Evolutionary conservation across 768 basidiomycete genomes (phyloP), one percentile per base, ranked within the genome.

Genomic region (Nevesoporus exiguus): DNA sequence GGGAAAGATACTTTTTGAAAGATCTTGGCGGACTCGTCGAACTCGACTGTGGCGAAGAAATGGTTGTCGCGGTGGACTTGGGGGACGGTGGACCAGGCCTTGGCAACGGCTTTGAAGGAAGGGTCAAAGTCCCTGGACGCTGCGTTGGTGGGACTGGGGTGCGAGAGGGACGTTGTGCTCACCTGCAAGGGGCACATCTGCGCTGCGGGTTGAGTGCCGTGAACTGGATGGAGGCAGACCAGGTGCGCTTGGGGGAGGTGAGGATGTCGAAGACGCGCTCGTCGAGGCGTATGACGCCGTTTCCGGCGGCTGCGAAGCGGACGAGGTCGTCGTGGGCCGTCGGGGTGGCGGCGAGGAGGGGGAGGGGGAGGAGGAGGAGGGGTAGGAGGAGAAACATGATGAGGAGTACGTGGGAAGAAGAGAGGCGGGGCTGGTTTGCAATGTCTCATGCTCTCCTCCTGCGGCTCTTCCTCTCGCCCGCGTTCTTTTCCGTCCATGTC

Each of bases 101-200:
- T 84, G 33, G 90, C 88, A 13, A 96, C 86, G 3, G 83, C 74
- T n/a, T 78, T 78, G 80, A 85, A 97, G 6, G 85, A 77, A 7
- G 95, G 93, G 47, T 89, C 82, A 65, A 98, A 96, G 61, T 90
- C 82, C 68, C 93, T 96, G 68, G 46, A 22, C 11, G 14, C n/a
- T 15, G 34, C 1, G 13, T 55, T n/a, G 49, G 5, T 33, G 21
- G 30, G 14, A 8, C 10, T 10, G 19, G 3, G 3, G 7, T 0
- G 19, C 5, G 34, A 36, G 42, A 47, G 21, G 9, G 51, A 5
- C 14, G 30, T 17, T 24, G 10, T 2, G 80, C 90, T 72, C 62
- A 92, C 95, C 77, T 88, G 88, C 97, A 99, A 43, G 95, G 96
- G n/a, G 68, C 70, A 70, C 97, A 99, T 70, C 85, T 88, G 66